Evolutionary conservation across 345 rosid genomes (phyloP), one percentile per base, ranked within the genome.

Genomic region (Ceriops zippeliana): DNA sequence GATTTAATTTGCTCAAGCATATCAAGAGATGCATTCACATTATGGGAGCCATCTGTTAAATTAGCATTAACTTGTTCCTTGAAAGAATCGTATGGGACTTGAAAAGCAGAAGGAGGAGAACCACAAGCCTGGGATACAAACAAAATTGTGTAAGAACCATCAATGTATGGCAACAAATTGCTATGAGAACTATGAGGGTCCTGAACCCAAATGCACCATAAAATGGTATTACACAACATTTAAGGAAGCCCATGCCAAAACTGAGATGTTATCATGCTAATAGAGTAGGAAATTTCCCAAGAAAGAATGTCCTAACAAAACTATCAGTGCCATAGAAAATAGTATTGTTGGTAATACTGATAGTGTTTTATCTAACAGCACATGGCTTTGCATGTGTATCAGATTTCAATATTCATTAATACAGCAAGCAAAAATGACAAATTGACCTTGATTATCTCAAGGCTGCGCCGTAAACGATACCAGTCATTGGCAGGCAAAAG

Each of bases 381-480:
- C 4, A 17, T 15, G 49, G 49, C 19, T 13, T 4, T 56, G 10
- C 1, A 5, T 54, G 59, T 54, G 28, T 3, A 21, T 26, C 31
- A 24, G 31, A 21, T 54, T 26, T 15, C 58, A 54, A 13, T 1
- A 54, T 46, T 30, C 37, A 52, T 42, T 38, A 22, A 5, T 61
- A 63, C 51, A 27, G 47, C 21, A 46, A 28, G 30, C 42, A 53
- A 58, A 66, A 22, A 19, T 69, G 30, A 65, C 10, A 64, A 74
- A 52, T 79, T 20, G 70, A 93, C 97, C 93, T 90, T 89, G 80
- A 93, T 86, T 77, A 93, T 93, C 84, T 91, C 97, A 68, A 93
- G 96, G 83, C 97, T 91, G 67, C 98, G 90, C 52, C 88, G 83
- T 65, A 91, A 83, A 31, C 96, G 86, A 72, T 89, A 89, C 98